A percentile compares a stretch with the other conserved stretches of the same genome.
Conservation (phyloP, 2,329 filamentous ascomycete species). For the Boeremia lycopersici region DNA sequence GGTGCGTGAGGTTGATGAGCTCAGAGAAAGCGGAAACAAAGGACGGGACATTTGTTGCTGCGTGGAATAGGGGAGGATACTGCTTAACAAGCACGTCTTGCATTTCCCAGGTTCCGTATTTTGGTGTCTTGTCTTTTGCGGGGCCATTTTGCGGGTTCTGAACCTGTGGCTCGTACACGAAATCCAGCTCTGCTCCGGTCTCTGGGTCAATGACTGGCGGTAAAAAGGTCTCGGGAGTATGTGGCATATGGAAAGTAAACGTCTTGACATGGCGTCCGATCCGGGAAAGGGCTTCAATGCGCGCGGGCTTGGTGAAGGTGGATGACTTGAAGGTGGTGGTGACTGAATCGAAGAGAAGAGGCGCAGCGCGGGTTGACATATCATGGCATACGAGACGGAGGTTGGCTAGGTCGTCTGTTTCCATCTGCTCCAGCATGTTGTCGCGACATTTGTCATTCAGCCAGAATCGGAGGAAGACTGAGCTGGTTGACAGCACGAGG, state of each 20-base stretch:
- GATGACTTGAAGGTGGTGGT: conserved; percentile 73
- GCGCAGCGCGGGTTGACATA: conserved; percentile 72
- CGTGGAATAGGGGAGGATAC: conserved; percentile 87
- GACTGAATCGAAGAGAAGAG: conserved; percentile 71
- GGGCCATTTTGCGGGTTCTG: conserved; percentile 61
- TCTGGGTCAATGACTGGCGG: conserved; percentile 81
- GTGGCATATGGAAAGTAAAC: conserved; percentile 77
- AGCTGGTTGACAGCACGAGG: conserved; percentile 56
- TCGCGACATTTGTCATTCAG: conserved; percentile 55
- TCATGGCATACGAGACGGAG: conserved; percentile 72
- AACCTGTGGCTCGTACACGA: conserved; percentile 79
- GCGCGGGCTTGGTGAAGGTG: conserved; percentile 75
- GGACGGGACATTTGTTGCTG: conserved; percentile 82
- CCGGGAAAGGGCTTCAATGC: conserved; percentile 74
- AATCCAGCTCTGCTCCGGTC: conserved; percentile 78
- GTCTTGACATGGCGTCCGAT: conserved; percentile 81
- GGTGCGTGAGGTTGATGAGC: conserved; percentile 72
- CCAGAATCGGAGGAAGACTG: conserved; percentile 58
- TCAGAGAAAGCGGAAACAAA: conserved; percentile 77
- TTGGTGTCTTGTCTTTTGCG: conserved; percentile 66
- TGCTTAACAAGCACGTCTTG: conserved; percentile 83
- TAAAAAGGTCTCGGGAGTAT: conserved; percentile 78
- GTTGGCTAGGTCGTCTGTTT: conserved; percentile 51
- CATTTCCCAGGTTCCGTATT: conserved; percentile 79
- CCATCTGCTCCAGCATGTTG: conserved; percentile 50